Conservation (phyloP, 169 alveolate genomes). For the Eimeria zaria region DNA sequence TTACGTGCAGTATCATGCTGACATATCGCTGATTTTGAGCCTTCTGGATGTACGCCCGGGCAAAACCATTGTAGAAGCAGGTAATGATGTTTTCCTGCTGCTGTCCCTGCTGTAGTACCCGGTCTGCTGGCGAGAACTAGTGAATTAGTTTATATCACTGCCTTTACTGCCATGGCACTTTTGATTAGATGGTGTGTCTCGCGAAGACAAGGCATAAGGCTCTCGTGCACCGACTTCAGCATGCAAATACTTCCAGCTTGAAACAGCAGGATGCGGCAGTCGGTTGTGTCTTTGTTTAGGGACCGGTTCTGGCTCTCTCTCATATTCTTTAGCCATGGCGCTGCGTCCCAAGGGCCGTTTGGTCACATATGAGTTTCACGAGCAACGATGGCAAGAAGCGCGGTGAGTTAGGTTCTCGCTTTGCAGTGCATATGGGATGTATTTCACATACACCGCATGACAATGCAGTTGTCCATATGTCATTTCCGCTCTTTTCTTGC, state of each 20-base stretch:
- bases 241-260: not conserved
- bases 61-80: constrained; percentile 91
- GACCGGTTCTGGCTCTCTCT: constrained; percentile 93
- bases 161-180: not conserved
- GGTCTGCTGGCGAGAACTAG: not conserved
- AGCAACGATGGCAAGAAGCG: constrained; percentile 90
- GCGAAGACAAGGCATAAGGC: not conserved
- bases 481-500: not conserved
- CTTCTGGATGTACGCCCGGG: constrained; percentile 91
- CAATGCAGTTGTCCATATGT: not conserved
- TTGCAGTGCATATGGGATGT: not conserved
- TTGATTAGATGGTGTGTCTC: not conserved
- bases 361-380: constrained; percentile 92
- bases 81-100: constrained; percentile 53
- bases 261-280: not conserved
- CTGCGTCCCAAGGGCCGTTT: constrained; percentile 90
- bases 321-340: constrained; percentile 88
- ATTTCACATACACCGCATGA: not conserved
- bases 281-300: constrained; percentile 19
- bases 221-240: not conserved
- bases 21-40: constrained; percentile 90
- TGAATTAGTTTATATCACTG: not conserved
- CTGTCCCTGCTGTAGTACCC: not conserved
- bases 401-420: constrained; percentile 68
- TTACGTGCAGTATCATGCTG: constrained; percentile 89